These are phyloP conservation scores for Yamadazyma olivae DNA, from an alignment of 805 yeast genomes.

Conservation along the genomic window DNA sequence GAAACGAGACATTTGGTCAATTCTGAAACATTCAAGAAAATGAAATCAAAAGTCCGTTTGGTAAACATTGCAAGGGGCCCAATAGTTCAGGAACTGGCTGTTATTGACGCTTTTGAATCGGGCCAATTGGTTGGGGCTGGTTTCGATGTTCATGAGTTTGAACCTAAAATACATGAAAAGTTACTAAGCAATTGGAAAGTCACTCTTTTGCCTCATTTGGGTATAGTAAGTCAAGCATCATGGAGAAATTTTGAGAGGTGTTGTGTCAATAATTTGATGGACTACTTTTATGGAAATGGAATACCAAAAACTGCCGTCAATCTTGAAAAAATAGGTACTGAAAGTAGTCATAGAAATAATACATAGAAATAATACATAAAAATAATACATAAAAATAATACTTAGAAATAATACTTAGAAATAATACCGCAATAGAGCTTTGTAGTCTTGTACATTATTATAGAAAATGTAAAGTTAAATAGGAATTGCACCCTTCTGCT, in stretches of 20 bases:
- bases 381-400: too few relatives aligned
- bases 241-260: conserved; percentile 34
- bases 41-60: conserved; percentile 21
- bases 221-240: conserved; percentile 32
- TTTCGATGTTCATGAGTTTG: conserved; percentile 42
- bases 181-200: conserved; percentile 31
- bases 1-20: conserved; percentile 36
- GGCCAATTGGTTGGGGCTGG: conserved; percentile 43
- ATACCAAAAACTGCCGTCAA: conserved; percentile 26
- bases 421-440: background rate
- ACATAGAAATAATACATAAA: too few relatives aligned
- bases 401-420: background rate
- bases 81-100: conserved; percentile 36
- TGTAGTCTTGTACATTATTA: conserved; percentile 8
- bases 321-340: background rate
- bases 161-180: conserved; percentile 32
- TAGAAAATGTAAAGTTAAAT: background rate
- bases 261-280: conserved; percentile 34
- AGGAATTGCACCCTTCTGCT: conserved; percentile 18
- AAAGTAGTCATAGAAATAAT: too few relatives aligned
- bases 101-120: conserved; percentile 35
- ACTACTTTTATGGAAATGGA: conserved; percentile 30
- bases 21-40: conserved; percentile 24
- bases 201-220: conserved; percentile 36
- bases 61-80: conserved; percentile 42